phyloP scores from a whole-genome alignment of 2,329 filamentous ascomycete species.

The Coniella lustricola region DNA sequence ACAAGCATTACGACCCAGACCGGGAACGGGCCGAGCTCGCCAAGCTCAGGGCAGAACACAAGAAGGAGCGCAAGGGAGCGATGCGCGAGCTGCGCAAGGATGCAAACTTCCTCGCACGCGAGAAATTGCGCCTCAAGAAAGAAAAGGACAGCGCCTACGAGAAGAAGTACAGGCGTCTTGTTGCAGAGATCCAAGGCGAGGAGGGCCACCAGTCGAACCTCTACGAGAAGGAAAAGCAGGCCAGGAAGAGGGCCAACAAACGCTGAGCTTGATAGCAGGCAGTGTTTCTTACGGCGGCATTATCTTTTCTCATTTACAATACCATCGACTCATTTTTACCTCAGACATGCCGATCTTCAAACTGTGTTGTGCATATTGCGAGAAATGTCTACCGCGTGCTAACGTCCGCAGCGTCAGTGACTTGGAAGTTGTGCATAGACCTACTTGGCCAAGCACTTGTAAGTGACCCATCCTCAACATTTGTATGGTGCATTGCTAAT shows the following conservation, averaged over 20 bases:
- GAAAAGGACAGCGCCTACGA: conserved; percentile 89
- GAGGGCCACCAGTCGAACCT: conserved; percentile 80
- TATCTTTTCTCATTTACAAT: background rate
- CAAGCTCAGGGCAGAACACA: conserved; percentile 84
- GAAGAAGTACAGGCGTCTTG: conserved; percentile 85
- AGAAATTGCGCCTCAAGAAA: conserved; percentile 88
- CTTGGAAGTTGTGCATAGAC: no score
- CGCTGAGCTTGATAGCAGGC: background rate
- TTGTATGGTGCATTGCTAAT: no score
- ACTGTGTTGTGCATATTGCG: no score
- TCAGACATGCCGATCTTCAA: no score
- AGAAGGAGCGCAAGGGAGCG: conserved; percentile 90
- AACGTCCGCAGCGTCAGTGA: no score
- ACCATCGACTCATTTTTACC: background rate
- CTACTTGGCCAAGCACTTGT: no score
- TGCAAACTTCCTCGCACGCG: conserved; percentile 83
- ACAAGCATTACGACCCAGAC: conserved; percentile 96
- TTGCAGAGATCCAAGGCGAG: conserved; percentile 93
- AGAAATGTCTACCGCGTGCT: no score
- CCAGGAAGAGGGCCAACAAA: conserved; percentile 58
- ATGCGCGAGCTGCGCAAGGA: conserved; percentile 94
- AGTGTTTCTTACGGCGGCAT: background rate
- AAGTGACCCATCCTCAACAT: no score
- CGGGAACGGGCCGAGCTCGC: conserved; percentile 77
- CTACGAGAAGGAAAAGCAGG: conserved; percentile 80